phyloP scores from a whole-genome alignment of 1,139 yeast genomes.

The Pneumocystis murina region DNA sequence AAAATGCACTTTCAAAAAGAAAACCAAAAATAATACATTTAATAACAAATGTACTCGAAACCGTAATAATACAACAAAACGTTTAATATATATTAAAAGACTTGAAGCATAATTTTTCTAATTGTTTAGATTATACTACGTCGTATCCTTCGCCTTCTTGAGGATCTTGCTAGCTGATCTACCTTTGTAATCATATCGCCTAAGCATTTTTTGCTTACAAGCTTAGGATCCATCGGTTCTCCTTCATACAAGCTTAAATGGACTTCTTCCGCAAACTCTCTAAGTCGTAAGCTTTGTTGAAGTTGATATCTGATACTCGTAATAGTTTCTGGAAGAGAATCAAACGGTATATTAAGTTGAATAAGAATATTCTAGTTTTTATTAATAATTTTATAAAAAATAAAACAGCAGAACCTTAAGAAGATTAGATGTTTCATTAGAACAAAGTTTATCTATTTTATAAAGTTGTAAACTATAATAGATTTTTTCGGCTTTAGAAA shows the following conservation, averaged over 20 bases:
- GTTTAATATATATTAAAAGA: neutral
- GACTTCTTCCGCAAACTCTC: constrained; percentile 10
- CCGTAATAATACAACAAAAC: neutral
- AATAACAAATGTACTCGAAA: neutral
- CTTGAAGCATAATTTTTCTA: neutral
- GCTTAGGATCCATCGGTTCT: constrained; percentile 8
- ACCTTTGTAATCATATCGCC: constrained; percentile 7
- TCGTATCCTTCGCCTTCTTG: neutral
- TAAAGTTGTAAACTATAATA: constrained; percentile 9
- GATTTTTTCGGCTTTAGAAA: constrained; percentile 5
- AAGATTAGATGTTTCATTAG: constrained; percentile 9
- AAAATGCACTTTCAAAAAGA: neutral
- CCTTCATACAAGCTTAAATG: constrained; percentile 10
- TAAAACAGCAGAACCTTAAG: neutral
- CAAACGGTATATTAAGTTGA: constrained; percentile 12
- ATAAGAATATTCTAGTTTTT: constrained; percentile 8
- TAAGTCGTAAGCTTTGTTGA: constrained; percentile 4
- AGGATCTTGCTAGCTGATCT: constrained; percentile 4
- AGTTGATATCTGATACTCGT: constrained; percentile 2
- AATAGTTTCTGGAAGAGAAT: constrained; percentile 6
- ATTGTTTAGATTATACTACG: neutral
- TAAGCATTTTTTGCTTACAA: constrained; percentile 5
- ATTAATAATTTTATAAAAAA: neutral
- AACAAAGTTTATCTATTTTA: constrained; percentile 8
- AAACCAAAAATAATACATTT: neutral